phyloP scores from a whole-genome alignment of 768 basidiomycete genomes.

The Termitomyces sp. region DNA sequence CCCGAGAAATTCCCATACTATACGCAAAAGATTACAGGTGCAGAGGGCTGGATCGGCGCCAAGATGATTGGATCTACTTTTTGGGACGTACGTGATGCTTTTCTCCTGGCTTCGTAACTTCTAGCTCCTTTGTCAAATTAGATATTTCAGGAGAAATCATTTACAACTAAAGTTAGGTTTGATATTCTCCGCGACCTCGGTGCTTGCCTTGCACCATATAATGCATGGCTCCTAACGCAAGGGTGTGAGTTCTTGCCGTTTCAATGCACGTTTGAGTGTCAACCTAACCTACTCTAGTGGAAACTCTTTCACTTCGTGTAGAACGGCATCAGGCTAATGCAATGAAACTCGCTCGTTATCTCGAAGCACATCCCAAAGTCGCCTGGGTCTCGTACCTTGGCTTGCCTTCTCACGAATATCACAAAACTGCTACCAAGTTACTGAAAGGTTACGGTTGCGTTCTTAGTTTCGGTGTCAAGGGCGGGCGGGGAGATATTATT shows the following conservation, averaged over 20 bases:
- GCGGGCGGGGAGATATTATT: constrained; percentile 24
- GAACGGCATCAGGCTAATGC: constrained; percentile 57
- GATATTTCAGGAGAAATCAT: constrained; percentile 14
- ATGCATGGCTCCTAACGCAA: constrained; percentile 51
- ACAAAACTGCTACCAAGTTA: constrained; percentile 39
- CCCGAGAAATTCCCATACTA: constrained; percentile 35
- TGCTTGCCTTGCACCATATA: constrained; percentile 47
- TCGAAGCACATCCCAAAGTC: constrained; percentile 49
- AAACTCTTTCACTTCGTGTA: constrained; percentile 55
- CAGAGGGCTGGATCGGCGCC: constrained; percentile 5
- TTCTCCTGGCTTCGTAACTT: not conserved
- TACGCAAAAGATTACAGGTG: constrained; percentile 6
- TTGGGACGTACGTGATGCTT: constrained; percentile 9
- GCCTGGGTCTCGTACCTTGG: constrained; percentile 65
- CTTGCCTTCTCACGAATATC: constrained; percentile 42
- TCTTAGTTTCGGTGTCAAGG: constrained; percentile 58
- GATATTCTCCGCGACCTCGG: constrained; percentile 56
- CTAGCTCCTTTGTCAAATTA: not conserved
- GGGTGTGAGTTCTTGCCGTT: constrained; percentile 21
- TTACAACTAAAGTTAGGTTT: constrained; percentile 25
- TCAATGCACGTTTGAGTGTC: not conserved
- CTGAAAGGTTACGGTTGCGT: constrained; percentile 52
- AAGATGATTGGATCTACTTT: constrained; percentile 10
- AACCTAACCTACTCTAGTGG: constrained; percentile 21
- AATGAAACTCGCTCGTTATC: constrained; percentile 32